phyloP scores from a whole-genome alignment of 2,329 filamentous ascomycete species.

The Cordyceps pruinosa region DNA sequence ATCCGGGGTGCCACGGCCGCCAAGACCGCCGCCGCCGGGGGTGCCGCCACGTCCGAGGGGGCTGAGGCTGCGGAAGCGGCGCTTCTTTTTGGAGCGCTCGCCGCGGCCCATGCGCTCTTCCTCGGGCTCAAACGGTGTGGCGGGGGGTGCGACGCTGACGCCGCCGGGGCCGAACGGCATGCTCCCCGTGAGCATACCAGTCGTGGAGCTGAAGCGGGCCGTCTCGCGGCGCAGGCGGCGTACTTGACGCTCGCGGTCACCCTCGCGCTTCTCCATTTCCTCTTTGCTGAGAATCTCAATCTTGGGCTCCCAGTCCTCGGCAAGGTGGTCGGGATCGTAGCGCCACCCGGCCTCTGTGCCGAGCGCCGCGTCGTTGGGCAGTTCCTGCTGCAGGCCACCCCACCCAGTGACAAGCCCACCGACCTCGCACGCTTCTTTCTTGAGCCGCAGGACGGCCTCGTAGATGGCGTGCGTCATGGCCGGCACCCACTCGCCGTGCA shows the following conservation, averaged over 20 bases:
- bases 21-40: slow-evolving; percentile 62
- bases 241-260: slow-evolving; percentile 86
- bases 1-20: slow-evolving; percentile 74
- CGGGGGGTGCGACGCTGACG: slow-evolving; percentile 14
- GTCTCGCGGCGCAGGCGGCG: slow-evolving; percentile 82
- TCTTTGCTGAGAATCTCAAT: slow-evolving; percentile 81
- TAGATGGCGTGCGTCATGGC: slow-evolving; percentile 96
- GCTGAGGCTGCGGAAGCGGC: slow-evolving; percentile 81
- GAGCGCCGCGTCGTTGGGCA: slow-evolving; percentile 83
- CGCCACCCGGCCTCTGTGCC: slow-evolving; percentile 85
- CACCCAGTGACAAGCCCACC: slow-evolving; percentile 75
- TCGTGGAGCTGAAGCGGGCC: slow-evolving; percentile 80
- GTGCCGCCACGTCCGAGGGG: slow-evolving; percentile 61
- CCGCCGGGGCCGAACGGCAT: slow-evolving; percentile 46
- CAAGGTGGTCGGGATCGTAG: slow-evolving; percentile 87
- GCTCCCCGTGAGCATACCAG: slow-evolving; percentile 74
- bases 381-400: slow-evolving; percentile 53
- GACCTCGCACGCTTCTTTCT: slow-evolving; percentile 94
- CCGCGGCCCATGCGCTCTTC: slow-evolving; percentile 87
- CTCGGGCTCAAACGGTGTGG: slow-evolving; percentile 36
- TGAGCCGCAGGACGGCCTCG: slow-evolving; percentile 82
- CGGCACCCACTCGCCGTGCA: slow-evolving; percentile 88
- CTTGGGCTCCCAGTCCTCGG: slow-evolving; percentile 77
- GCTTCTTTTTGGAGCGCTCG: slow-evolving; percentile 92
- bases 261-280: slow-evolving; percentile 95